Percentiles rank a stretch among this genome's conserved stretches.
These are phyloP conservation scores for Passalora sequoiae DNA, from an alignment of 2,329 filamentous ascomycete genomes.

Conservation along the genomic window DNA sequence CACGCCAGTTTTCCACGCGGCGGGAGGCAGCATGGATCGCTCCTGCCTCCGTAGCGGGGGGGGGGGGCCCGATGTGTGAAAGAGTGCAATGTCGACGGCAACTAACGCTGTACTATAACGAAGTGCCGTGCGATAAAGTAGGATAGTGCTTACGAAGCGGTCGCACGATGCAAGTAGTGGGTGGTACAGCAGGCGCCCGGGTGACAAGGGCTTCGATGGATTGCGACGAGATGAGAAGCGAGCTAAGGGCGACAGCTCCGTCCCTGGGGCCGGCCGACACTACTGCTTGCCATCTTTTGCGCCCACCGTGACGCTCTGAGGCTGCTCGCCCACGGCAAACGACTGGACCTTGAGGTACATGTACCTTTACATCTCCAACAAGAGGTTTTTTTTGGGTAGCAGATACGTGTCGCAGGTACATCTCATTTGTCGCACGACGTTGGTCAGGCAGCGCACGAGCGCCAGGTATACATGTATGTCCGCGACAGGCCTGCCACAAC, in stretches of 20 bases:
- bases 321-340: no score
- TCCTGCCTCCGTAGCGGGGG: constrained; percentile 4
- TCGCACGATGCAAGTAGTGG: constrained; percentile 1
- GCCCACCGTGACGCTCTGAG: no score
- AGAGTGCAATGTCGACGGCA: constrained; percentile 3
- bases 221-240: not conserved
- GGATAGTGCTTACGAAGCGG: constrained; percentile 2
- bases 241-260: not conserved
- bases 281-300: not conserved
- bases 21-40: constrained; percentile 4
- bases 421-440: not conserved
- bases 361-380: no score
- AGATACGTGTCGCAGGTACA: constrained; percentile 1
- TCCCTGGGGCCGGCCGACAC: not conserved
- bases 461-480: no score
- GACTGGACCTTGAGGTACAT: no score
- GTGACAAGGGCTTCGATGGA: constrained; percentile 4
- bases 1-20: constrained; percentile 10
- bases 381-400: no score
- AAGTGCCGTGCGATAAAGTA: constrained; percentile 2
- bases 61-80: no score
- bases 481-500: no score
- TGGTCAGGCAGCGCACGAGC: not conserved
- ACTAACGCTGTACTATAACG: constrained; percentile 1
- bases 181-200: not conserved